Base-by-base conservation (phyloP, 2,329 filamentous ascomycete species). In the Orbilia ellipsospora region DNA sequence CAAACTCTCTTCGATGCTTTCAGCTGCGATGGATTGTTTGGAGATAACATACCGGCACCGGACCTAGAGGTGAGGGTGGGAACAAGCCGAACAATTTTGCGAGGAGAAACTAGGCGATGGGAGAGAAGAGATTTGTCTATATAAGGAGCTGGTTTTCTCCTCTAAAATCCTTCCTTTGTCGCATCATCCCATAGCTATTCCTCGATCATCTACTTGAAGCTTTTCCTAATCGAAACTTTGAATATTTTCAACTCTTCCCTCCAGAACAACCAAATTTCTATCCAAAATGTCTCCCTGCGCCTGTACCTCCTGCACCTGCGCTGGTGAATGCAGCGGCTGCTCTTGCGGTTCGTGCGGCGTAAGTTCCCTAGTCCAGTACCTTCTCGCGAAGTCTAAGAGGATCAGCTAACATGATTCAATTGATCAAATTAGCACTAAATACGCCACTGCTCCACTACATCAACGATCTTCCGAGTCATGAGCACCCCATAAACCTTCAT, bases 131-230 rank as follows among this genome's bases (percentile, higher is more conserved):
- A 59, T 26, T 62, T 61, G 36, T 62, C 61, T 73, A 73, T 73
- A 73, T 56, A 73, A 73, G 56, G 54, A 44, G n/a, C 6, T 23
- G 15, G 51, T n/a, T 42, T 20, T 12, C 56, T 55, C 56, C 36
- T 60, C 20, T 65, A 54, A 7, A 6, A 10, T 10, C 10, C 31
- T 36, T 6, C 31, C 8, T 6, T 36, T 36, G 31, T 36, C 31
- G 3, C 31, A 36, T 36, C 31, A 36, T 36, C 31, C 31, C 23
- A 23, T 23, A 23, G 23, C 23, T 36, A 36, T 36, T 10, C 3
- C 6, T 36, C 31, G 5, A 6, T 36, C 31, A 36, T 7, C 31
- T 36, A 36, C 10, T 10, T 36, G 1, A 7, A 36, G 31, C 2
- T 36, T 6, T 7, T 10, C 31, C 31, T 7, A 36, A 6, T 6